A percentile compares a stretch with the other conserved stretches of the same genome.
Evolutionary conservation across 371 early-diverging fungal genomes (phyloP).

Genomic region (Actinomortierella ambigua): DNA sequence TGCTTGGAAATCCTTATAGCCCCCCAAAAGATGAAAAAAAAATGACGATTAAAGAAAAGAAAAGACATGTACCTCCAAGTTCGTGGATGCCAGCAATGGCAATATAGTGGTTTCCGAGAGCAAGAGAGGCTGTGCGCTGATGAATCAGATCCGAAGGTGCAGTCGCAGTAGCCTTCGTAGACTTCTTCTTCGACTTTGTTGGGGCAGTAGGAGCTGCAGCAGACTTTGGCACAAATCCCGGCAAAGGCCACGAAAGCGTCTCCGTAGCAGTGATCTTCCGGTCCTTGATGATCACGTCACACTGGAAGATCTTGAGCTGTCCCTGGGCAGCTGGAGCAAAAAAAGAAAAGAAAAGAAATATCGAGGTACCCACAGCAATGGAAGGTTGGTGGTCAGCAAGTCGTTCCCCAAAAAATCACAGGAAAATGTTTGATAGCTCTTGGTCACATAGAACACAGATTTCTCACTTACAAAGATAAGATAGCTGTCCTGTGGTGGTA

Average conservation of each 20-base stretch:
- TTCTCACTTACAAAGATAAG: conserved; percentile 50
- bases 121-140: conserved; percentile 22
- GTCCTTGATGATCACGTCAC: conserved; percentile 22
- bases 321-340: conserved; percentile 23
- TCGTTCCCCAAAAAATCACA: too few species aligned
- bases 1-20: too few species aligned
- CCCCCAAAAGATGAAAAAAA: too few species aligned
- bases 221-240: conserved; percentile 19
- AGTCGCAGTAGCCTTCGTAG: conserved; percentile 11
- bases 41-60: not conserved
- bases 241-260: conserved; percentile 33
- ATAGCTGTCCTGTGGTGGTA: conserved; percentile 51
- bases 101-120: conserved; percentile 59
- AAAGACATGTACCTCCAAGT: conserved; percentile 35
- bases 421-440: not conserved
- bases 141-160: conserved; percentile 3
- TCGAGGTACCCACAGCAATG: too few species aligned
- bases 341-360: not conserved
- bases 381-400: too few species aligned
- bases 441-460: not conserved
- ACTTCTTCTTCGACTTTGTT: conserved; percentile 20
- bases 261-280: conserved; percentile 23
- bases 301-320: conserved; percentile 27
- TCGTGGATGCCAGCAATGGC: conserved; percentile 57
- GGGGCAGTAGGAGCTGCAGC: conserved; percentile 1